Evolutionary conservation across 345 rosid species (phyloP), one percentile per base, ranked within the genome.

Genomic region (Lepidium aucheri): DNA sequence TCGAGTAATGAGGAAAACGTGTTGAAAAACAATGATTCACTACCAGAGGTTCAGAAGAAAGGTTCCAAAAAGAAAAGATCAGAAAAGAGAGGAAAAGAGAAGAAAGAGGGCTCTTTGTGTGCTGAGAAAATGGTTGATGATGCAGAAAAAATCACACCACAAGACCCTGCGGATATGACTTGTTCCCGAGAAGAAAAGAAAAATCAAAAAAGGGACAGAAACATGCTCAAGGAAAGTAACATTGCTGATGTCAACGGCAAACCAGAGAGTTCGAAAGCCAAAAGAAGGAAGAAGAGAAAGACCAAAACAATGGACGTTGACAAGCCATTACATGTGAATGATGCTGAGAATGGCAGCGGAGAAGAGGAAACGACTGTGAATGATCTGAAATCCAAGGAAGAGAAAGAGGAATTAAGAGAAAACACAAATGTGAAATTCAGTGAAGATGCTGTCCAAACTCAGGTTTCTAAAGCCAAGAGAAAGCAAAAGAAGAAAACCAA

Each of bases 401-500:
- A 49, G 33, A 30, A 33, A 10, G 53, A 42, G 13, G 60, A 47
- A 32, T 53, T 11, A 57, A 43, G 7, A 39, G 41, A 44, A 39
- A 28, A 49, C 8, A 45, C 63, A 39, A 47, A 69, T 47, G 54
- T 51, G 32, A 35, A 51, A 53, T 38, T 34, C 12, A 43, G 34
- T 68, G 64, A 61, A 1, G 59, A 34, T 57, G 54, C 42, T 56
- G 28, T 56, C 47, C 56, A 64, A 57, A 69, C 33, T 47, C 67
- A 68, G 57, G 58, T 2, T 58, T 45, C 45, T 50, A 65, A 64
- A 75, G 38, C 59, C 34, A 69, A 75, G 51, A 68, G 28, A 56
- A 69, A 4, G 63, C 63, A 75, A 70, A 68, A 42, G 62, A 67
- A 28, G 17, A 73, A n/a, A 30, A 43, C 49, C 35, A 35, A 61